These are phyloP conservation scores for Aechmea fasciata DNA, from an alignment of 176 grass and related monocot species.

Conservation along the genomic window DNA sequence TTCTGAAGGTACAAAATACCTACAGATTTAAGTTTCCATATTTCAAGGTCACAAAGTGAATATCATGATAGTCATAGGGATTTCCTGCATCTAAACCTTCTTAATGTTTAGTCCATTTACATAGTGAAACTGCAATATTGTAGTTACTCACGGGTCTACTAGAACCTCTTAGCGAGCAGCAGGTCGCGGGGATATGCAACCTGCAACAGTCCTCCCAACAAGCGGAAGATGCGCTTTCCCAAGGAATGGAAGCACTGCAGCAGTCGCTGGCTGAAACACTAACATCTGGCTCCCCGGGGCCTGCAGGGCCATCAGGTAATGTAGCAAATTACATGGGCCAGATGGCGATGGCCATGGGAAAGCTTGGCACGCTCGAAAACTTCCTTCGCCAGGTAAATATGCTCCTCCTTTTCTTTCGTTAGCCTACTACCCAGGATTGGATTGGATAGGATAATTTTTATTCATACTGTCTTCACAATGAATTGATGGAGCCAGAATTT, in stretches of 20 bases:
- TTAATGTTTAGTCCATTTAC: background rate
- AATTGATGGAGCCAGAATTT: too few relatives aligned
- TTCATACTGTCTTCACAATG: background rate
- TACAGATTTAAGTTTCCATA: background rate
- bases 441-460: too few relatives aligned
- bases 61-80: background rate
- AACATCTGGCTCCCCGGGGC: conserved; percentile 54
- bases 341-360: conserved; percentile 96
- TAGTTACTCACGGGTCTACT: conserved; percentile 69
- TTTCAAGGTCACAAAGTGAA: background rate
- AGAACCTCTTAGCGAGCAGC: conserved; percentile 77
- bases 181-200: conserved; percentile 66
- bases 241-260: conserved; percentile 91
- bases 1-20: conserved; percentile 51
- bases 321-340: conserved; percentile 95
- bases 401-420: background rate
- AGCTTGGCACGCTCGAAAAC: conserved; percentile 80
- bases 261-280: conserved; percentile 78
- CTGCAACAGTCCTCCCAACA: conserved; percentile 81
- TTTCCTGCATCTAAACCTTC: background rate
- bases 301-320: conserved; percentile 49
- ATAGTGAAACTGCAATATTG: conserved; percentile 4
- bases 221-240: conserved; percentile 82
- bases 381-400: conserved; percentile 70
- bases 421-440: too few relatives aligned